Conservation (phyloP, 225 moss, liverwort and hornwort species). For the Lunularia cruciata region DNA sequence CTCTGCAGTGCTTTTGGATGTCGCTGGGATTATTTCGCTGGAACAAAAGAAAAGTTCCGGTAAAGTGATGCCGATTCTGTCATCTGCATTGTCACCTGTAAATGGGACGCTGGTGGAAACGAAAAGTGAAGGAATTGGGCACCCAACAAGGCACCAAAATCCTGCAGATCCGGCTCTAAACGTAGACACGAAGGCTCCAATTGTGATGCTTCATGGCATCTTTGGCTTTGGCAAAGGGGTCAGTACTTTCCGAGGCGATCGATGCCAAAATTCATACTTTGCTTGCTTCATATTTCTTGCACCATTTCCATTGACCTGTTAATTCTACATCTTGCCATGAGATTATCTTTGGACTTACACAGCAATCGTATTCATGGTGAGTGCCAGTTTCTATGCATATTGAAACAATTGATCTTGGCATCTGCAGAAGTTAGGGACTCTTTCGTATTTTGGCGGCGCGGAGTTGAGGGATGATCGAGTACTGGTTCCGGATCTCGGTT, state of each 20-base stretch:
- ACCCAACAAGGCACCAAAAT: conserved; percentile 10
- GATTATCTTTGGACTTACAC: too few species aligned
- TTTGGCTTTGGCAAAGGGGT: conserved; percentile 92
- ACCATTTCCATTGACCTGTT: neutral
- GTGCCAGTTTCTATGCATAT: neutral
- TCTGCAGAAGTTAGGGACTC: conserved; percentile 66
- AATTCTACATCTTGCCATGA: neutral
- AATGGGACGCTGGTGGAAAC: conserved; percentile 41
- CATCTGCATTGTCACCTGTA: conserved; percentile 42
- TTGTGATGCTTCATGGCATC: conserved; percentile 85
- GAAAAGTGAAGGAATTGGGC: conserved; percentile 18
- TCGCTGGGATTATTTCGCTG: conserved; percentile 24
- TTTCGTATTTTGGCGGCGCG: conserved; percentile 93
- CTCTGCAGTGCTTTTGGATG: conserved; percentile 45
- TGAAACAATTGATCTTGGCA: neutral
- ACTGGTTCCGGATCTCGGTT: conserved; percentile 80
- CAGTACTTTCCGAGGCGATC: neutral
- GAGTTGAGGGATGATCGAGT: conserved; percentile 81
- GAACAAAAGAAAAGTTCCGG: conserved; percentile 40
- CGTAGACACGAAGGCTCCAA: conserved; percentile 66
- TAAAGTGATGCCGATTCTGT: conserved; percentile 33
- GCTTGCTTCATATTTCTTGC: neutral
- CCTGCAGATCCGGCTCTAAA: conserved; percentile 44
- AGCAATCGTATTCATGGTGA: too few species aligned
- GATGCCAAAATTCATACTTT: neutral